phyloP scores from a whole-genome alignment of 805 yeast species.

The Saccharomycopsis babjevae region DNA sequence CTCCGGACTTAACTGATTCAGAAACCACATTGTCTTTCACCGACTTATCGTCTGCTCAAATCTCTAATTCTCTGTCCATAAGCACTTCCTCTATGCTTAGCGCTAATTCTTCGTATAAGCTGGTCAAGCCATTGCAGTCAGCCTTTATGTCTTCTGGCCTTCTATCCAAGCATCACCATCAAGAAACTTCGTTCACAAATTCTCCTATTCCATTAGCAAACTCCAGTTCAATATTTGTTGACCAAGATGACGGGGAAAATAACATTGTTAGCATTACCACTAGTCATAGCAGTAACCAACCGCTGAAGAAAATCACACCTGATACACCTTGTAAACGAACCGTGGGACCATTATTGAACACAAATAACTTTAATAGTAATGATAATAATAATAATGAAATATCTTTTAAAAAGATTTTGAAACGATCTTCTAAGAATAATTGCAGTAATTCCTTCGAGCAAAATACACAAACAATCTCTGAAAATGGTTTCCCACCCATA shows the following conservation, averaged over 20 bases:
- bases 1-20: neutral
- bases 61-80: neutral
- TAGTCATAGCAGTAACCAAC: neutral
- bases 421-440: neutral
- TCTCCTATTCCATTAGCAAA: neutral
- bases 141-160: slow-evolving; percentile 74
- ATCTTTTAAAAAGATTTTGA: neutral
- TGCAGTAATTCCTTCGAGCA: too few species aligned
- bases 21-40: slow-evolving; percentile 6
- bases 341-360: neutral
- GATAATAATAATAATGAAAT: neutral
- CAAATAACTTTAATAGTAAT: neutral
- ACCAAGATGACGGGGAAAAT: neutral
- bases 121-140: slow-evolving; percentile 75
- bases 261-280: neutral
- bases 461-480: too few species aligned
- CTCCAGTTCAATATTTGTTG: neutral
- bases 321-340: slow-evolving; percentile 9
- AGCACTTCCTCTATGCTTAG: slow-evolving; percentile 1
- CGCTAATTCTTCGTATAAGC: slow-evolving; percentile 40
- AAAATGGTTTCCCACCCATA: too few species aligned
- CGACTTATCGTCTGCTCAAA: neutral
- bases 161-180: slow-evolving; percentile 38
- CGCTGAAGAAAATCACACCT: neutral
- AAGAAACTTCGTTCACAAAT: neutral